phyloP scores from a whole-genome alignment of 257 asterid species.

The Coffea canephora region DNA sequence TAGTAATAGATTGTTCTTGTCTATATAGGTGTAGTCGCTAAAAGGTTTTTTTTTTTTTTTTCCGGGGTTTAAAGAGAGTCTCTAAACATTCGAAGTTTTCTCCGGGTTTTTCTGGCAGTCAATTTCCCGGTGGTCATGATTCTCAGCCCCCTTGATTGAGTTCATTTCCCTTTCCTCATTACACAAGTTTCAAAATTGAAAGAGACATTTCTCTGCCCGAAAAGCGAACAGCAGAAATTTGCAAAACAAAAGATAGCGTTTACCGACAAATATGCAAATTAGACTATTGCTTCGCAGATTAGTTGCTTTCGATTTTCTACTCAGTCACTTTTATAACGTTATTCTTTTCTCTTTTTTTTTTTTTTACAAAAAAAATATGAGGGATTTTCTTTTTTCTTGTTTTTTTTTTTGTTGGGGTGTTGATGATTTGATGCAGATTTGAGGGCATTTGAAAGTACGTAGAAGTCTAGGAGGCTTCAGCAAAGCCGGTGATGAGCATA shows the following conservation, averaged over 20 bases:
- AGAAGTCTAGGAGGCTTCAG: not conserved
- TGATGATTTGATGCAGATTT: not conserved
- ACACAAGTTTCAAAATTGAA: slow-evolving; percentile 6
- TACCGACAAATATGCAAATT: slow-evolving; percentile 11
- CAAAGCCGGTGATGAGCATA: not conserved
- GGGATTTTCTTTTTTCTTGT: no score
- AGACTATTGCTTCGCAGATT: not conserved
- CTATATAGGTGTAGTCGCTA: not conserved
- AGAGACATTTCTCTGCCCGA: slow-evolving; percentile 9
- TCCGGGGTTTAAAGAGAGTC: no score
- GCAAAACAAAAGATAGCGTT: not conserved
- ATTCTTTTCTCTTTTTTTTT: not conserved
- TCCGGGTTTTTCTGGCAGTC: not conserved
- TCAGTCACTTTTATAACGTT: slow-evolving; percentile 1
- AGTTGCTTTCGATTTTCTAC: not conserved
- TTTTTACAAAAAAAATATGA: no score
- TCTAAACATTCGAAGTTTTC: slow-evolving; percentile 6
- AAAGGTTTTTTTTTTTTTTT: no score
- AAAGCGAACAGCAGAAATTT: not conserved
- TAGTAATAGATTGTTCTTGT: no score
- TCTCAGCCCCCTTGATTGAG: slow-evolving; percentile 3
- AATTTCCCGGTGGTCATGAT: not conserved
- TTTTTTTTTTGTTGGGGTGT: not conserved
- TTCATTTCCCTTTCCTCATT: slow-evolving; percentile 19
- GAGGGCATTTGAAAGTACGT: not conserved